These are phyloP conservation scores for Nannizziopsis barbatae DNA, from an alignment of 2,329 filamentous ascomycete species.

Conservation along the genomic window DNA sequence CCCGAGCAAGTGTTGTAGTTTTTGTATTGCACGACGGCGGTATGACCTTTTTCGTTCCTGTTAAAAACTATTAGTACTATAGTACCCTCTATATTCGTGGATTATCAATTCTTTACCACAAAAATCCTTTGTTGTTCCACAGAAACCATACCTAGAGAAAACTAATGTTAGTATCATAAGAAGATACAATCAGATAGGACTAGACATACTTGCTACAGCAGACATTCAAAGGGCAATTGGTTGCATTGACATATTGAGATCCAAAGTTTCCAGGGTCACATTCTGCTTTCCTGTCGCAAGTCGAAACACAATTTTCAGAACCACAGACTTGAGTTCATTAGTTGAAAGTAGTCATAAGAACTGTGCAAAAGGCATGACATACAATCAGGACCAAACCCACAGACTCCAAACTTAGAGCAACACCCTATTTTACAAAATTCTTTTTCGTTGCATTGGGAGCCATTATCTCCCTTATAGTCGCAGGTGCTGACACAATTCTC, in stretches of 20 bases:
- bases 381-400: constrained; percentile 10
- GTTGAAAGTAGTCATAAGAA: not conserved
- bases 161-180: not conserved
- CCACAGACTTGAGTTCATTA: not conserved
- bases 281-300: constrained; percentile 19
- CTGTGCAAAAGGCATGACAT: not conserved
- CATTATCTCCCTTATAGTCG: not conserved
- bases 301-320: constrained; percentile 14
- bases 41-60: too few species aligned
- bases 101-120: too few species aligned
- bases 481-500: not conserved
- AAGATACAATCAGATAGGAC: not conserved
- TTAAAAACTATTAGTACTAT: too few species aligned
- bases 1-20: too few species aligned
- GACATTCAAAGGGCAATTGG: constrained; percentile 24
- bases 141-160: constrained; percentile 10
- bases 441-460: constrained; percentile 7
- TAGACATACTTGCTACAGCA: constrained; percentile 21
- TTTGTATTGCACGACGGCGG: too few species aligned
- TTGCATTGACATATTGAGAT: constrained; percentile 11
- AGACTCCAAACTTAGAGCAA: constrained; percentile 17
- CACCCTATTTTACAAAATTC: constrained; percentile 4
- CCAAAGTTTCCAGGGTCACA: constrained; percentile 21
- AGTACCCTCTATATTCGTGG: too few species aligned
- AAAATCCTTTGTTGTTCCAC: constrained; percentile 14